Percentiles rank a stretch among this genome's conserved stretches.
Conservation (phyloP, 192 early-diverging fungal species). For the Mortierella alpina region DNA sequence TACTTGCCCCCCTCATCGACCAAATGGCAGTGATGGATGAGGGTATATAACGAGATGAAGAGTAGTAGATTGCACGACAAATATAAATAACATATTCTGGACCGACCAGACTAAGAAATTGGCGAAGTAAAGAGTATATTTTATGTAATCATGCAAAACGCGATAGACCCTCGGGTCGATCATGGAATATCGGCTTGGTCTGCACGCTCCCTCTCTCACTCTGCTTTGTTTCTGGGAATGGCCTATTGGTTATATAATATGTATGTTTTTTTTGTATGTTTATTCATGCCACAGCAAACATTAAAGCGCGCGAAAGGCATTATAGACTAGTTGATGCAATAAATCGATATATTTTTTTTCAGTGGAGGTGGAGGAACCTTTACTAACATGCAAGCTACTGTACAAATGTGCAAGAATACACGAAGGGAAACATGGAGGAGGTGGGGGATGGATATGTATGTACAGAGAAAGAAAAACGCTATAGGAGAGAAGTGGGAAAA, state of each 20-base stretch:
- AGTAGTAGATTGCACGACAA: too few species aligned
- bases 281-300: neutral
- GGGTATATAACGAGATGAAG: too few species aligned
- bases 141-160: constrained; percentile 1
- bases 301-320: too few species aligned
- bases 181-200: constrained; percentile 1
- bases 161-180: too few species aligned
- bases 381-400: constrained; percentile 12
- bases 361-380: neutral
- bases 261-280: neutral
- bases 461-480: neutral
- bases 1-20: too few species aligned
- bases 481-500: neutral
- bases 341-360: neutral
- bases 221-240: neutral
- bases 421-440: too few species aligned
- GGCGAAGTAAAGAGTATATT: neutral
- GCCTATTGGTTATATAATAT: neutral
- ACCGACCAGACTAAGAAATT: neutral
- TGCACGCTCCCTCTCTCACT: neutral
- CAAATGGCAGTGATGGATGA: too few species aligned
- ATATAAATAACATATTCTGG: too few species aligned
- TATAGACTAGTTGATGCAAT: too few species aligned
- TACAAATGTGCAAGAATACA: constrained; percentile 1
- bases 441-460: constrained; percentile 13